These are phyloP conservation scores for Myxozyma vanderwaltii DNA, from an alignment of 805 yeast genomes.

Conservation along the genomic window DNA sequence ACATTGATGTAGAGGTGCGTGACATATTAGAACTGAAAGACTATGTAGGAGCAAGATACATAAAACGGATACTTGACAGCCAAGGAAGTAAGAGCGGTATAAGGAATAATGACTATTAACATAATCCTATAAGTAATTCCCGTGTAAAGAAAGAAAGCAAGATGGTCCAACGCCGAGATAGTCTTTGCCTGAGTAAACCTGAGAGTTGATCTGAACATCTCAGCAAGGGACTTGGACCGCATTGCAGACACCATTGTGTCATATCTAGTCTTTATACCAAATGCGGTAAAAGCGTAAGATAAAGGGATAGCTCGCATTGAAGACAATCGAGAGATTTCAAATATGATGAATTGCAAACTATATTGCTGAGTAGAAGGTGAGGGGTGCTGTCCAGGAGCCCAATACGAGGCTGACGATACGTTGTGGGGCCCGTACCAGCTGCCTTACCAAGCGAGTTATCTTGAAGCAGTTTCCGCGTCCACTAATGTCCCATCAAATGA, in stretches of 20 bases:
- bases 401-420: no score
- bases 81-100: constrained; percentile 23
- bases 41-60: constrained; percentile 13
- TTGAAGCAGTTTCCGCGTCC: no score
- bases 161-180: background rate
- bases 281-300: background rate
- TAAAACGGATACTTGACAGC: constrained; percentile 23
- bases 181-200: background rate
- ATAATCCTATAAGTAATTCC: constrained; percentile 28
- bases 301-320: background rate
- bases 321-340: no score
- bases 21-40: background rate
- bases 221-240: background rate
- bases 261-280: background rate
- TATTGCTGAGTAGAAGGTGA: no score
- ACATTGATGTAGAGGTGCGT: background rate
- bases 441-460: no score
- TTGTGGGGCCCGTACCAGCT: no score
- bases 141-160: constrained; percentile 15
- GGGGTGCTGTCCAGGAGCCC: no score
- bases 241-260: background rate
- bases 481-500: no score
- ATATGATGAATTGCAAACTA: no score
- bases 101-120: constrained; percentile 19
- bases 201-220: background rate